These are phyloP conservation scores for Cymbopogon flexuosus DNA, from an alignment of 202 grass and related monocot genomes.

Conservation along the genomic window DNA sequence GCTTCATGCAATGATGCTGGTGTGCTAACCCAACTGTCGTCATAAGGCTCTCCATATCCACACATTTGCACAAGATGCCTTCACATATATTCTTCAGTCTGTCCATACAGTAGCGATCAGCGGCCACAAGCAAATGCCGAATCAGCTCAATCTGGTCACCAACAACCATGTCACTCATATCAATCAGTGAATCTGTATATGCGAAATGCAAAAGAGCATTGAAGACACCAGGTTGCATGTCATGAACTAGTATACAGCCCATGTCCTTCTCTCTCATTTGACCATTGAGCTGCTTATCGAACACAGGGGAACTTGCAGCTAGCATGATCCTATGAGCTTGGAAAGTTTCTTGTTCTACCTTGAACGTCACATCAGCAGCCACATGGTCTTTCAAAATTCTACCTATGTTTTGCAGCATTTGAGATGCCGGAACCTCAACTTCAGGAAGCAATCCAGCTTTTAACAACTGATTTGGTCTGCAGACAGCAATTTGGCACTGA, in stretches of 20 bases:
- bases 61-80: background rate
- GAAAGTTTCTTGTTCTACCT: background rate
- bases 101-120: background rate
- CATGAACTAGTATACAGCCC: background rate
- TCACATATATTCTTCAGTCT: conserved; percentile 1
- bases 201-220: conserved; percentile 5
- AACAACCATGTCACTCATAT: background rate
- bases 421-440: background rate
- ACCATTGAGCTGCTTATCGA: background rate
- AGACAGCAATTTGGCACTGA: background rate
- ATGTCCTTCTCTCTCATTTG: conserved; percentile 10
- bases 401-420: background rate
- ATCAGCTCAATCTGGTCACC: background rate
- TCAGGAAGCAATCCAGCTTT: background rate
- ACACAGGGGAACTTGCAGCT: background rate
- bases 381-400: background rate
- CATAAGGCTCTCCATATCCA: background rate
- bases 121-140: background rate
- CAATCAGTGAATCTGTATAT: conserved; percentile 12
- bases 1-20: background rate
- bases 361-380: background rate
- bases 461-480: background rate
- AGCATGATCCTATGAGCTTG: conserved; percentile 15
- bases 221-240: conserved; percentile 18
- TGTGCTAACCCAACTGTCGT: background rate